Conservation (phyloP, 2,329 filamentous ascomycete species). For the Paecilomyces formosus region DNA sequence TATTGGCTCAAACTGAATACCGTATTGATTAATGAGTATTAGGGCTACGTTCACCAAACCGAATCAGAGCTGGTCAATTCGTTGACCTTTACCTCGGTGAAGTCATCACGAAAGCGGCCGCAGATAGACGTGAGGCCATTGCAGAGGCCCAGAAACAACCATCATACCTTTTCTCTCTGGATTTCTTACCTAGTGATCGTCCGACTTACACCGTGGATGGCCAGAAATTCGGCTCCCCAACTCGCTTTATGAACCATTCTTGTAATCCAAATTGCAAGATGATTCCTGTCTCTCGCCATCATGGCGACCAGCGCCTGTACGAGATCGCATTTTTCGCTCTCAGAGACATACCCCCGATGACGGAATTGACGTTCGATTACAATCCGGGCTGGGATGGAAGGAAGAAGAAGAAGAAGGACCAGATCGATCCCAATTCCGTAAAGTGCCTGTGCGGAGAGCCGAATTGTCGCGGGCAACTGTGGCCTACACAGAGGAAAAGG, state of each 20-base stretch:
- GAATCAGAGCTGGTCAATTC: conserved; percentile 35
- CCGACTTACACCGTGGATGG: conserved; percentile 37
- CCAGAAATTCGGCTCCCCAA: conserved; percentile 32
- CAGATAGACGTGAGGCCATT: conserved; percentile 30
- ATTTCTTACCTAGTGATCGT: conserved; percentile 22
- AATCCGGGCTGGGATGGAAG: conserved; percentile 23
- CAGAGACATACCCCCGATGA: conserved; percentile 31
- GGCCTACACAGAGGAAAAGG: conserved; percentile 32
- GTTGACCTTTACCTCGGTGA: conserved; percentile 41
- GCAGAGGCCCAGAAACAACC: conserved; percentile 16
- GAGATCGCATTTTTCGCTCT: conserved; percentile 42
- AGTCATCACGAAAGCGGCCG: conserved; percentile 29
- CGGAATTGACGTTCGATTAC: conserved; percentile 43
- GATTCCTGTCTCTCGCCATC: conserved; percentile 34
- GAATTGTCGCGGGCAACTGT: conserved; percentile 38
- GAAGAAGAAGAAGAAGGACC: not conserved
- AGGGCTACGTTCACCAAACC: conserved; percentile 33
- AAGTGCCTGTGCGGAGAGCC: conserved; percentile 37
- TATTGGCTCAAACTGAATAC: too few species aligned
- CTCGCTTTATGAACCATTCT: conserved; percentile 43
- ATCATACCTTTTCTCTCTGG: conserved; percentile 37
- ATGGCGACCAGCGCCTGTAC: conserved; percentile 35
- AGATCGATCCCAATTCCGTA: conserved; percentile 29
- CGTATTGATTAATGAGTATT: not conserved
- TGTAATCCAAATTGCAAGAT: conserved; percentile 42